Conservation (phyloP, 768 basidiomycete species). For the Tricholoma sp. region DNA sequence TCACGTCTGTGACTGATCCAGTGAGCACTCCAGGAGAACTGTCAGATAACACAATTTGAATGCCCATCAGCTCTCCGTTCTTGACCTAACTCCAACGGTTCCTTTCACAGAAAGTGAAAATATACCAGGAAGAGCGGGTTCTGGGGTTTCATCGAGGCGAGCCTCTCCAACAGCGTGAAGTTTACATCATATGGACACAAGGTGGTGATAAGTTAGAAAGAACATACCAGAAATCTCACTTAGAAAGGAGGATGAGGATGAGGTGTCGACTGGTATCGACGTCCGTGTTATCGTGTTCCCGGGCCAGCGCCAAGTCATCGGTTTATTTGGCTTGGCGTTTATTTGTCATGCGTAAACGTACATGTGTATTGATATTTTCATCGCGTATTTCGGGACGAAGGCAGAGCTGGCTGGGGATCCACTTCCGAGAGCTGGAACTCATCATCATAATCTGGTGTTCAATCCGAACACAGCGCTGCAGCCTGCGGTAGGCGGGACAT, state of each 20-base stretch:
- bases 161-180: conserved; percentile 29
- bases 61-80: conserved; percentile 59
- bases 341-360: no score
- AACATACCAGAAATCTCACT: neutral
- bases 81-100: conserved; percentile 41
- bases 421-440: no score
- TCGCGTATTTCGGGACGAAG: no score
- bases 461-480: no score
- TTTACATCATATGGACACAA: conserved; percentile 35
- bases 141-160: conserved; percentile 35
- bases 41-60: neutral
- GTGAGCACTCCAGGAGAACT: neutral
- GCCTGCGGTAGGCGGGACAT: no score
- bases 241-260: neutral
- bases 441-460: no score
- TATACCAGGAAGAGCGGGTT: conserved; percentile 37
- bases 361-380: no score
- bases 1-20: neutral
- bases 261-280: no score
- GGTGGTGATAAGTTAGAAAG: neutral
- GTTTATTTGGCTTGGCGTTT: no score
- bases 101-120: conserved; percentile 28
- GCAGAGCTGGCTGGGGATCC: no score
- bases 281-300: no score
- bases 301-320: no score